These are phyloP conservation scores for Globisporangium paddicum DNA, from an alignment of 352 stramenopile genomes.

Conservation along the genomic window DNA sequence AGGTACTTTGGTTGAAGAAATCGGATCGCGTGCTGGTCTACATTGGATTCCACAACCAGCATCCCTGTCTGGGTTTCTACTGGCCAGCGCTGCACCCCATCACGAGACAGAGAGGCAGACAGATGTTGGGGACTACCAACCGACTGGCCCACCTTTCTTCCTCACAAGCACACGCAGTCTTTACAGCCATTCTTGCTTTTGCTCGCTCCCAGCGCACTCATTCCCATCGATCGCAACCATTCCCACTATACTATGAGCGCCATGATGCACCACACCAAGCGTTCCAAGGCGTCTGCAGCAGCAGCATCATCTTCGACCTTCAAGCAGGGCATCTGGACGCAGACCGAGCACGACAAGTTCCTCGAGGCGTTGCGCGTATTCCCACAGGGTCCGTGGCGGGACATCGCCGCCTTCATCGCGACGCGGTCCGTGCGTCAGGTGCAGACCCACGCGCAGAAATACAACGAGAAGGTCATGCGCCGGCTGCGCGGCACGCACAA, in stretches of 20 bases:
- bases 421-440: conserved; percentile 60
- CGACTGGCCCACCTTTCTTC: not conserved
- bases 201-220: too few relatives aligned
- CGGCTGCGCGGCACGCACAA: conserved; percentile 52
- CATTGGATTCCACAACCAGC: not conserved
- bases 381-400: conserved; percentile 37
- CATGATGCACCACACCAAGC: too few relatives aligned
- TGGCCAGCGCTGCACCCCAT: not conserved
- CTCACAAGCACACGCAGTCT: not conserved
- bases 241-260: too few relatives aligned
- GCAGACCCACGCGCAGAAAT: conserved; percentile 54
- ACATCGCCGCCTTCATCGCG: conserved; percentile 34
- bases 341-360: conserved; percentile 58
- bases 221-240: too few relatives aligned
- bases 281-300: too few relatives aligned
- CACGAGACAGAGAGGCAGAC: too few relatives aligned
- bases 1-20: not conserved
- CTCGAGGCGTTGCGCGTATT: conserved; percentile 40
- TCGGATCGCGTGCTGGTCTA: not conserved
- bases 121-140: too few relatives aligned
- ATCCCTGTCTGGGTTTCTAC: not conserved
- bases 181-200: too few relatives aligned
- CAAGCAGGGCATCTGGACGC: conserved; percentile 29
- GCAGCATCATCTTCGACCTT: not conserved
- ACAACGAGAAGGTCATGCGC: conserved; percentile 69